phyloP scores from a whole-genome alignment of 352 stramenopile species.

The Pythium aquatile region DNA sequence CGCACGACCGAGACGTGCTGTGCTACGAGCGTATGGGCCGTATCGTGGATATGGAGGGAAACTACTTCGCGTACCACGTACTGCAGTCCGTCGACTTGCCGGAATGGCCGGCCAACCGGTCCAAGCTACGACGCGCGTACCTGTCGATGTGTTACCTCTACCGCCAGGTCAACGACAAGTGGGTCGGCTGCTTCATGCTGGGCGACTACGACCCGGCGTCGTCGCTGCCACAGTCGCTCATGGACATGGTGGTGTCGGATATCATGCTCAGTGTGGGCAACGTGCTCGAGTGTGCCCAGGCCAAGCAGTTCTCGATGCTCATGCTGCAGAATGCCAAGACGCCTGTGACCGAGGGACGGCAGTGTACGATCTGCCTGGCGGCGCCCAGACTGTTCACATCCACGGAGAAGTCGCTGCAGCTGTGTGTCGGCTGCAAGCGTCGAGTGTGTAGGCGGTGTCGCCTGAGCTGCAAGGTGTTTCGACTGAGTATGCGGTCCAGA shows the following conservation, averaged over 20 bases:
- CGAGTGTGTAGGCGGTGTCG: constrained; percentile 54
- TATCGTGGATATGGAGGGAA: constrained; percentile 50
- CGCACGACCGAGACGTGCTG: constrained; percentile 55
- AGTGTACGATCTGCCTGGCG: constrained; percentile 53
- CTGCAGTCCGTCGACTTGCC: constrained; percentile 62
- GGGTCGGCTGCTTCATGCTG: constrained; percentile 58
- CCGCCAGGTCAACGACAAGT: constrained; percentile 47
- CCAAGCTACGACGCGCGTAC: constrained; percentile 37
- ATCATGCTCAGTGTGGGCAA: constrained; percentile 50
- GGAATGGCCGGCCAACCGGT: constrained; percentile 41
- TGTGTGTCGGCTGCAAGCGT: constrained; percentile 54
- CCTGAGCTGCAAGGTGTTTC: constrained; percentile 50
- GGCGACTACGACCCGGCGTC: constrained; percentile 46
- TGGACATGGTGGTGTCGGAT: constrained; percentile 43
- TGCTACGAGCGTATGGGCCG: constrained; percentile 60
- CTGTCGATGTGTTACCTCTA: constrained; percentile 66
- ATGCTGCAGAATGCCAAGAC: constrained; percentile 37
- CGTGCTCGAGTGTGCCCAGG: constrained; percentile 41
- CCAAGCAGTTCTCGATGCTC: constrained; percentile 54
- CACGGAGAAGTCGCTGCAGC: constrained; percentile 29
- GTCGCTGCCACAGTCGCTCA: constrained; percentile 35
- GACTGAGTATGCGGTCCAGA: constrained; percentile 40
- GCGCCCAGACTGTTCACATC: constrained; percentile 35
- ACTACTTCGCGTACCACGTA: constrained; percentile 61
- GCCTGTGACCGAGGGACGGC: constrained; percentile 30